These are phyloP conservation scores for Colletotrichum abscissum DNA, from an alignment of 2,329 filamentous ascomycete genomes.

Conservation along the genomic window DNA sequence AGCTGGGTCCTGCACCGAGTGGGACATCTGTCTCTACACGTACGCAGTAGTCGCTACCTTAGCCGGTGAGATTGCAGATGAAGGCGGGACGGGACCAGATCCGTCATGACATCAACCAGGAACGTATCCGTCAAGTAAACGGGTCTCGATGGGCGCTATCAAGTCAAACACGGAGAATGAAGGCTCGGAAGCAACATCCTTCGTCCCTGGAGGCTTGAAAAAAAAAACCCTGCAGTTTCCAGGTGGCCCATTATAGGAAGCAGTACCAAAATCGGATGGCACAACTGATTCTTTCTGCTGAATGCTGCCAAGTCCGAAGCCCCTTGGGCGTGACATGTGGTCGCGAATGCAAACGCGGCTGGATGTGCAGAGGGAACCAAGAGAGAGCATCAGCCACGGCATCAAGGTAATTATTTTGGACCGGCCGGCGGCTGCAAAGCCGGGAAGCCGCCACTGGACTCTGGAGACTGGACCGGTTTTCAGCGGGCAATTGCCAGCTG, in stretches of 20 bases:
- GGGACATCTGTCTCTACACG: background rate
- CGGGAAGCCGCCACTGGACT: background rate
- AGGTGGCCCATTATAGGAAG: background rate
- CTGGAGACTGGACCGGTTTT: too few relatives aligned
- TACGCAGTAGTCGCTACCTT: too few relatives aligned
- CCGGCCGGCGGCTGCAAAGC: background rate
- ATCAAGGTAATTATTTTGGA: background rate
- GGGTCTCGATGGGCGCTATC: background rate
- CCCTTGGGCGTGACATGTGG: background rate
- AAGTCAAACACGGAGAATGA: background rate
- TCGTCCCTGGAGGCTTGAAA: background rate
- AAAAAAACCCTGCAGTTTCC: background rate
- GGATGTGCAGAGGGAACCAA: background rate
- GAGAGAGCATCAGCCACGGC: background rate
- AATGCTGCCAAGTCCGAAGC: background rate
- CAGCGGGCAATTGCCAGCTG: constrained; percentile 1
- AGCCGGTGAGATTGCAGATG: background rate
- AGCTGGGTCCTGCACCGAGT: background rate
- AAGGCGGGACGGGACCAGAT: background rate
- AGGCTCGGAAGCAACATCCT: background rate
- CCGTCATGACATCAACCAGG: background rate
- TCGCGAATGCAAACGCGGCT: background rate
- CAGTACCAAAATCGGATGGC: constrained; percentile 14
- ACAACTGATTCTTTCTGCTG: constrained; percentile 6
- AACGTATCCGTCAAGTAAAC: background rate